A percentile compares a stretch with the other conserved stretches of the same genome.
phyloP scores from a whole-genome alignment of 495 filamentous ascomycete genomes.

The Neurospora terricola region DNA sequence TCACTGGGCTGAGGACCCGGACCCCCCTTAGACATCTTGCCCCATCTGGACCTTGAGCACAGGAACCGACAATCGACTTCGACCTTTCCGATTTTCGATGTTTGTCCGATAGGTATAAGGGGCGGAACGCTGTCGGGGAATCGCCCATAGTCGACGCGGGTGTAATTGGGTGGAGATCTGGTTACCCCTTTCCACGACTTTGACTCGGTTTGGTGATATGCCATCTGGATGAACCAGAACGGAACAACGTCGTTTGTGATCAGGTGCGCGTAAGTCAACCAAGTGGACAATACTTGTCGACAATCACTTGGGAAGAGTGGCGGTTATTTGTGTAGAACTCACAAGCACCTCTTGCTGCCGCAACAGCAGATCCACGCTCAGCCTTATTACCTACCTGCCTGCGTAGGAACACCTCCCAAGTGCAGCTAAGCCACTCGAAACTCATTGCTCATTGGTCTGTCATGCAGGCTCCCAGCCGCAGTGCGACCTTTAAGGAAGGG shows the following conservation, averaged over 20 bases:
- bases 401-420: background rate
- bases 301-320: too few relatives aligned
- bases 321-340: background rate
- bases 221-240: background rate
- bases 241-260: too few relatives aligned
- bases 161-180: background rate
- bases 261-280: too few relatives aligned
- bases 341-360: background rate
- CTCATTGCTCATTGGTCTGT: too few relatives aligned
- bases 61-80: conserved; percentile 25
- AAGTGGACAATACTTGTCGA: too few relatives aligned
- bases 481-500: too few relatives aligned
- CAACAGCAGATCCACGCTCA: background rate
- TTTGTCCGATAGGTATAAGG: background rate
- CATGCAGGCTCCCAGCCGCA: too few relatives aligned
- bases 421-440: background rate
- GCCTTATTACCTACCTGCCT: background rate
- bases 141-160: background rate
- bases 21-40: background rate
- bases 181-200: background rate
- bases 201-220: background rate
- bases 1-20: too few relatives aligned
- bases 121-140: background rate
- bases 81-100: conserved; percentile 11
- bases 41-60: conserved; percentile 26